Base-by-base conservation (phyloP, 371 early-diverging fungal genomes). In the Haplosporangium sp. region DNA sequence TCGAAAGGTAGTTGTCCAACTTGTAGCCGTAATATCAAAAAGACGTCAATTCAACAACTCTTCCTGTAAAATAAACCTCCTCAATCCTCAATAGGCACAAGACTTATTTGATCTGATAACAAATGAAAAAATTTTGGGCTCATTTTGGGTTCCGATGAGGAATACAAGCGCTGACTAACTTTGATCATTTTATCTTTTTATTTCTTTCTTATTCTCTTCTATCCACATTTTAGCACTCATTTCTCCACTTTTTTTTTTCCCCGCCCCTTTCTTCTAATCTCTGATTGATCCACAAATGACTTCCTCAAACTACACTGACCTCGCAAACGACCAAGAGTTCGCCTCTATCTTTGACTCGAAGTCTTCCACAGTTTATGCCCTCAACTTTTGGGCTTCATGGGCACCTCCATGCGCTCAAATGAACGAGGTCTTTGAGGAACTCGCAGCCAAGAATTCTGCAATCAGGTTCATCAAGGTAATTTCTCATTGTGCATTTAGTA, bases 331-430 rank as follows among this genome's bases (percentile, higher is more conserved):
- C 61, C 85, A 76, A 9, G 82, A 89, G 56, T 86, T 87, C 56
- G 61, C 74, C 48, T 15, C n/a, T 48, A 78, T 87, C 62, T 65
- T 69, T 48, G 67, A 72, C 39, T 45, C 82, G 40, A 39, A 66
- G 47, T 53, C 69, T 20, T 59, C 72, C 50, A 65, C 83, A 15
- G 86, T 87, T 20, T 71, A 83, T 62, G 85, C 89, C 10, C 83
- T 97, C 64, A 92, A 95, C 86, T 97, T 97, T 83, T 96, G 94
- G 93, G 98, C 98, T 13, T 64, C 86, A 47, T 98, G 96, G 96
- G 96, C 95, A 50, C 91, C 91, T 59, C 94, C 94, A 45, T 96
- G 97, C 86, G 84, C 86, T 71, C 95, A 97, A 85, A 95, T 98
- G 93, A 95, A 95, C 84, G 92, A 92, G 53, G 93, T 97, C 11